phyloP scores from a whole-genome alignment of 768 basidiomycete genomes.

The Gloeostereum incarnatum region DNA sequence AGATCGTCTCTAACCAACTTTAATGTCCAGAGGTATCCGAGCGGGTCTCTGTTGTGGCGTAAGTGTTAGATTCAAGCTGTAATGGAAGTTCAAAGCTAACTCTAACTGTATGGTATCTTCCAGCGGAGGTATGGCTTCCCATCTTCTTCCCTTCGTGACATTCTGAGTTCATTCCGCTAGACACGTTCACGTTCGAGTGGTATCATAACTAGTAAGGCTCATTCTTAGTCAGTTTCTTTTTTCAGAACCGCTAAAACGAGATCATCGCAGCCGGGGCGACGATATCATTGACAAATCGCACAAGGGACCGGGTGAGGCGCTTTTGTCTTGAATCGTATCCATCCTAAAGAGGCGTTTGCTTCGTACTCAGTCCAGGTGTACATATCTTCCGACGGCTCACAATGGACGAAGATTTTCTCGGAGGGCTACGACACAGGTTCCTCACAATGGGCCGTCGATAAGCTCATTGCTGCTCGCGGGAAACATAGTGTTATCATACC shows the following conservation, averaged over 20 bases:
- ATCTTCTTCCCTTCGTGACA: no score
- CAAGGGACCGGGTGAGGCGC: constrained; percentile 19
- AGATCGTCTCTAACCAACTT: no score
- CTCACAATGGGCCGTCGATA: constrained; percentile 22
- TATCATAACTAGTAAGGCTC: constrained; percentile 22
- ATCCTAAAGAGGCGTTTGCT: not conserved
- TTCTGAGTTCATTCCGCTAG: constrained; percentile 21
- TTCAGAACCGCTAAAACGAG: not conserved
- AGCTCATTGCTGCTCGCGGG: constrained; percentile 19
- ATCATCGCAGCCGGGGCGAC: constrained; percentile 18
- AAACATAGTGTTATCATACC: constrained; percentile 24
- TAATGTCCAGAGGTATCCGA: no score
- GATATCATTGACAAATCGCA: constrained; percentile 27
- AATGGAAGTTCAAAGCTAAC: no score
- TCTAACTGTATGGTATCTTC: no score
- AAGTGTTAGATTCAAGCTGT: constrained; percentile 12
- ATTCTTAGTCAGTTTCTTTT: constrained; percentile 1
- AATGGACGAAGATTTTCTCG: constrained; percentile 25
- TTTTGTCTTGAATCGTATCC: not conserved
- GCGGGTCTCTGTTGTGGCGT: not conserved
- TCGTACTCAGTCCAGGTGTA: constrained; percentile 19
- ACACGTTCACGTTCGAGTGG: constrained; percentile 25
- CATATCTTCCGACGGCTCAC: constrained; percentile 19
- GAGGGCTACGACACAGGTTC: constrained; percentile 17
- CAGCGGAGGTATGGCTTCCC: no score